phyloP scores from a whole-genome alignment of 108 stramenopile species.

The Cyclotella atomus region DNA sequence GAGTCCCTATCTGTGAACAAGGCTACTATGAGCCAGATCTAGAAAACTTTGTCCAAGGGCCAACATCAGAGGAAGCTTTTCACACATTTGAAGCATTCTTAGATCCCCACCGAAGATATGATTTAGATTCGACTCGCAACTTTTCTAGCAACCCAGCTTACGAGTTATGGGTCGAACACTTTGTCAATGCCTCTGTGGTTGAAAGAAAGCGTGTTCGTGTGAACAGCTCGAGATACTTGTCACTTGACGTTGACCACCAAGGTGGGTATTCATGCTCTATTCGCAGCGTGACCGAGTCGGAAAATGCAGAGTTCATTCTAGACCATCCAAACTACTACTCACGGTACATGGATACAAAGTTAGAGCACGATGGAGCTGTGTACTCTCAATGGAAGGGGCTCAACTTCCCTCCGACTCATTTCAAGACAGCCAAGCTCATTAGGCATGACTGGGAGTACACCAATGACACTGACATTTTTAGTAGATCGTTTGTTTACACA shows the following conservation, averaged over 20 bases:
- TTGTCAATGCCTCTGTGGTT: constrained; percentile 49
- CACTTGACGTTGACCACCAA: constrained; percentile 39
- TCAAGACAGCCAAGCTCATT: constrained; percentile 44
- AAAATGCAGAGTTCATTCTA: constrained; percentile 56
- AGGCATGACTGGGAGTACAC: constrained; percentile 30
- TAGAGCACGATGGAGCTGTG: constrained; percentile 60
- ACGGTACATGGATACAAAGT: constrained; percentile 67
- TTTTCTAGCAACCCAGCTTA: constrained; percentile 73
- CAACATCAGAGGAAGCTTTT: constrained; percentile 46
- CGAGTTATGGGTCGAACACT: constrained; percentile 47
- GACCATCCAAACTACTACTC: constrained; percentile 85
- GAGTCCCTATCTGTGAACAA: constrained; percentile 81
- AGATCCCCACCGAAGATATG: constrained; percentile 46
- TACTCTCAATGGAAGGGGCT: constrained; percentile 76
- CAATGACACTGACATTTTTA: constrained; percentile 1
- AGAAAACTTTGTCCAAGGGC: constrained; percentile 59
- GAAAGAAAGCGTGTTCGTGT: constrained; percentile 14
- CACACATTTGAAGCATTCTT: constrained; percentile 59
- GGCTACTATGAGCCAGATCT: constrained; percentile 79
- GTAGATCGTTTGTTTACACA: constrained; percentile 66
- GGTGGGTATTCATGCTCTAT: constrained; percentile 87
- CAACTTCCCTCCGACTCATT: constrained; percentile 67
- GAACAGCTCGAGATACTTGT: constrained; percentile 49
- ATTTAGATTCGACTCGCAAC: constrained; percentile 50
- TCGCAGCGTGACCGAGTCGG: constrained; percentile 79